Percentiles rank a stretch among this genome's conserved stretches.
Evolutionary conservation across 2,329 filamentous ascomycete genomes (phyloP).

Genomic region (Chaetomium strumarium): DNA sequence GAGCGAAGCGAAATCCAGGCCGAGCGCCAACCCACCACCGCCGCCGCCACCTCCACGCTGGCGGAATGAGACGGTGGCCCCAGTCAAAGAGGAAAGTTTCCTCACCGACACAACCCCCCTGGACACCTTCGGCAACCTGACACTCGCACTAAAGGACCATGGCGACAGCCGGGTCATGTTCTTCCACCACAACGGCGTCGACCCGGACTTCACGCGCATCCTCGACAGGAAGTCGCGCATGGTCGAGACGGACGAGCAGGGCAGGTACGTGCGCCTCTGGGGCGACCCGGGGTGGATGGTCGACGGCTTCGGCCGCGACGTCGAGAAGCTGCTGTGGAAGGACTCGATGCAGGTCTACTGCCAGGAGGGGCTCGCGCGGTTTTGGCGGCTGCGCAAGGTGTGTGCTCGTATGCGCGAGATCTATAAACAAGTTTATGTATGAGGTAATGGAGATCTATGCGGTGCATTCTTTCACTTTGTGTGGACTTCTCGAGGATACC

Average conservation of each 20-base stretch:
- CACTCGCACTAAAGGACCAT: not conserved
- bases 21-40: not conserved
- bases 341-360: slow-evolving; percentile 30
- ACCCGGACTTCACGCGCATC: slow-evolving; percentile 31
- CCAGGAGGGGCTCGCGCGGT: slow-evolving; percentile 17
- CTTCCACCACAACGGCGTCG: slow-evolving; percentile 34
- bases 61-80: not conserved
- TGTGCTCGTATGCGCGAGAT: slow-evolving; percentile 34
- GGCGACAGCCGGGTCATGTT: slow-evolving; percentile 28
- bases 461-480: no score
- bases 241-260: slow-evolving; percentile 21
- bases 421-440: slow-evolving; percentile 39
- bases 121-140: slow-evolving; percentile 2
- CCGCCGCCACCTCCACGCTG: not conserved
- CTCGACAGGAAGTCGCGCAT: slow-evolving; percentile 19
- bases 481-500: no score
- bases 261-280: slow-evolving; percentile 27
- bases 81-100: not conserved
- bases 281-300: slow-evolving; percentile 25
- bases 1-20: not conserved
- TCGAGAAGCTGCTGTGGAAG: slow-evolving; percentile 31
- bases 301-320: slow-evolving; percentile 28
- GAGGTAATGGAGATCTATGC: not conserved
- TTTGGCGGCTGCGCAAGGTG: slow-evolving; percentile 7
- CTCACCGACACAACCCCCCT: slow-evolving; percentile 15